Percentiles rank a stretch among this genome's conserved stretches.
Evolutionary conservation across 805 yeast genomes (phyloP).

Genomic region (Suhomyces vadensis): DNA sequence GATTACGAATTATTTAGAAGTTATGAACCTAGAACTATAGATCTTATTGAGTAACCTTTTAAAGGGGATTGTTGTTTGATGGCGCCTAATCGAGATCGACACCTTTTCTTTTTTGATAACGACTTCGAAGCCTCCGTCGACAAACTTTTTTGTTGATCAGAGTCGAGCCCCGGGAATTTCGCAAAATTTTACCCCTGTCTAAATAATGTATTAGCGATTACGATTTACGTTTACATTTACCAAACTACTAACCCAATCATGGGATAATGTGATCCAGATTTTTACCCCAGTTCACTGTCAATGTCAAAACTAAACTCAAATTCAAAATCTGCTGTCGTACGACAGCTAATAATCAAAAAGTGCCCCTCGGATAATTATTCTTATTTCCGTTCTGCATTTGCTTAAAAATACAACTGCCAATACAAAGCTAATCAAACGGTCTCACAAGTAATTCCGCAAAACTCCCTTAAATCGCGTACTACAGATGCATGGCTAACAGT

Average conservation of each 20-base stretch:
- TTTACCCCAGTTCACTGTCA: constrained; percentile 2
- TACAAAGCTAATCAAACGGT: too few relatives aligned
- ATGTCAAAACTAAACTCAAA: not conserved
- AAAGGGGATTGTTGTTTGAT: too few relatives aligned
- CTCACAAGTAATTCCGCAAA: too few relatives aligned
- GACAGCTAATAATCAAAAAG: too few relatives aligned
- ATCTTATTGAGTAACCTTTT: too few relatives aligned
- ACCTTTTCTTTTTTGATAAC: not conserved
- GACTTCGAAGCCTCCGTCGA: not conserved
- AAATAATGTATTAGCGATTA: constrained; percentile 1
- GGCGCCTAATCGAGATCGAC: not conserved
- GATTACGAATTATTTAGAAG: not conserved
- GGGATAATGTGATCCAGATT: not conserved
- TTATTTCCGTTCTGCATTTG: too few relatives aligned
- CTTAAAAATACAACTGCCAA: too few relatives aligned
- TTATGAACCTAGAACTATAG: not conserved
- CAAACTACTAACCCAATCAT: not conserved
- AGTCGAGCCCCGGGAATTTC: constrained; percentile 1
- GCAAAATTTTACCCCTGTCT: constrained; percentile 1
- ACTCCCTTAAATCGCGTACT: too few relatives aligned
- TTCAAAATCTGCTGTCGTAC: too few relatives aligned
- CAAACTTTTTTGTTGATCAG: not conserved
- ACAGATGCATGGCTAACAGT: too few relatives aligned
- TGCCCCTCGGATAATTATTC: too few relatives aligned
- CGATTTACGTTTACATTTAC: not conserved